These are phyloP conservation scores for Ogataea henricii DNA, from an alignment of 805 yeast species.

Conservation along the genomic window DNA sequence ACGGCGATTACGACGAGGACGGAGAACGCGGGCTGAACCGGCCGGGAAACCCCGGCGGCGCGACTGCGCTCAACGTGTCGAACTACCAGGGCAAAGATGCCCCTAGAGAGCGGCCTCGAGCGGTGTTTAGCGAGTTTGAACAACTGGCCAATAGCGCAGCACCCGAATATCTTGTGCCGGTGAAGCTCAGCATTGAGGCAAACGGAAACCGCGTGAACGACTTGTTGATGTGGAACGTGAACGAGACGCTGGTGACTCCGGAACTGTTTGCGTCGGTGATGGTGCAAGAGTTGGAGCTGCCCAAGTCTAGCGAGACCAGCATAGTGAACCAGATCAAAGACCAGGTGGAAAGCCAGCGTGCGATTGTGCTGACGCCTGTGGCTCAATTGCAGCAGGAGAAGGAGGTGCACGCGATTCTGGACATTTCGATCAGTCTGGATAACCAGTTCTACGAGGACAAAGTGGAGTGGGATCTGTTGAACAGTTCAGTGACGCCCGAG, in stretches of 20 bases:
- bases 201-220: slow-evolving; percentile 59
- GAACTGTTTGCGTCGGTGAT: slow-evolving; percentile 73
- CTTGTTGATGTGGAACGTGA: slow-evolving; percentile 72
- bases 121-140: slow-evolving; percentile 37
- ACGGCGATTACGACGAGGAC: slow-evolving; percentile 48
- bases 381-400: slow-evolving; percentile 45
- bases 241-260: slow-evolving; percentile 68
- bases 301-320: slow-evolving; percentile 59
- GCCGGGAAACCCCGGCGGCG: slow-evolving; percentile 12
- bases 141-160: slow-evolving; percentile 36
- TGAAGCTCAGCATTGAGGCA: slow-evolving; percentile 61
- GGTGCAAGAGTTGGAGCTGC: slow-evolving; percentile 82
- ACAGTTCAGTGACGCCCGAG: slow-evolving; percentile 68
- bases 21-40: slow-evolving; percentile 49
- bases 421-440: slow-evolving; percentile 78
- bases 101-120: slow-evolving; percentile 38
- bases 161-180: slow-evolving; percentile 59
- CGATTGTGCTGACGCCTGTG: slow-evolving; percentile 61
- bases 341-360: slow-evolving; percentile 76
- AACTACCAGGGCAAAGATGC: slow-evolving; percentile 44
- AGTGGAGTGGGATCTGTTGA: slow-evolving; percentile 87
- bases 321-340: slow-evolving; percentile 72
- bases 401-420: slow-evolving; percentile 75
- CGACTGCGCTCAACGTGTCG: slow-evolving; percentile 24
- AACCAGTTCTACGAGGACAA: slow-evolving; percentile 86